Percentiles rank a stretch among this genome's conserved stretches.
phyloP scores from a whole-genome alignment of 768 basidiomycete species.

The Boletus subparvulus region DNA sequence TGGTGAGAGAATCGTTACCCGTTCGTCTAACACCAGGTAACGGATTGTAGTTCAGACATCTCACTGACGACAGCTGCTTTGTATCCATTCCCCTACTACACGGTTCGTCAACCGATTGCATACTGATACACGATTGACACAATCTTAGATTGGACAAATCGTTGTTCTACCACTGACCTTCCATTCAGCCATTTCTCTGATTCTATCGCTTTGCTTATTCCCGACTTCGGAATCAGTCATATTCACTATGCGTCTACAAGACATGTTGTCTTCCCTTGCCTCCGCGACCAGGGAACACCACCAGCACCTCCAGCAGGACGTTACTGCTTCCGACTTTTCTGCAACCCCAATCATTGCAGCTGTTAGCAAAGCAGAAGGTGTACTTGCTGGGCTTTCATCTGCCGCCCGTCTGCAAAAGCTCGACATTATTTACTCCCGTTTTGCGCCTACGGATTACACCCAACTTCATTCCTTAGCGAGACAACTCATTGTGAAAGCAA shows the following conservation, averaged over 20 bases:
- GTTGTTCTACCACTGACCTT: slow-evolving; percentile 59
- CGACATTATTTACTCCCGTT: slow-evolving; percentile 62
- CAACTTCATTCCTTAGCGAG: slow-evolving; percentile 51
- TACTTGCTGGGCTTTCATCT: slow-evolving; percentile 51
- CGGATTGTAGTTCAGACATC: slow-evolving; percentile 46
- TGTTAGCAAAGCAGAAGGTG: slow-evolving; percentile 43
- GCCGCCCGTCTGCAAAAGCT: slow-evolving; percentile 51
- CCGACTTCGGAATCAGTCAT: slow-evolving; percentile 60
- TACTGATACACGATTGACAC: neutral
- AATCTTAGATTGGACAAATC: slow-evolving; percentile 44
- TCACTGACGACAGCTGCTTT: slow-evolving; percentile 55
- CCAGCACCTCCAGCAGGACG: slow-evolving; percentile 41
- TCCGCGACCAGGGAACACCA: slow-evolving; percentile 47
- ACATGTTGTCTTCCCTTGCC: slow-evolving; percentile 49
- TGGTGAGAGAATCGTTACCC: slow-evolving; percentile 38
- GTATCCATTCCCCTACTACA: slow-evolving; percentile 66
- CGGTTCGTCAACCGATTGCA: slow-evolving; percentile 27
- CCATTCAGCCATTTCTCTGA: slow-evolving; percentile 57
- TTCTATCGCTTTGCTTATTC: slow-evolving; percentile 55
- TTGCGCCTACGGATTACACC: slow-evolving; percentile 55
- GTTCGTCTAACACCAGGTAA: neutral
- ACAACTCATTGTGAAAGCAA: slow-evolving; percentile 53
- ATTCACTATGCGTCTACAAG: slow-evolving; percentile 51
- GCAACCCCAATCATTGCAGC: slow-evolving; percentile 33
- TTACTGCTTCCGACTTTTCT: slow-evolving; percentile 37